Evolutionary conservation across 495 filamentous ascomycete genomes (phyloP).

Genomic region (Aspergillus bridgeri): DNA sequence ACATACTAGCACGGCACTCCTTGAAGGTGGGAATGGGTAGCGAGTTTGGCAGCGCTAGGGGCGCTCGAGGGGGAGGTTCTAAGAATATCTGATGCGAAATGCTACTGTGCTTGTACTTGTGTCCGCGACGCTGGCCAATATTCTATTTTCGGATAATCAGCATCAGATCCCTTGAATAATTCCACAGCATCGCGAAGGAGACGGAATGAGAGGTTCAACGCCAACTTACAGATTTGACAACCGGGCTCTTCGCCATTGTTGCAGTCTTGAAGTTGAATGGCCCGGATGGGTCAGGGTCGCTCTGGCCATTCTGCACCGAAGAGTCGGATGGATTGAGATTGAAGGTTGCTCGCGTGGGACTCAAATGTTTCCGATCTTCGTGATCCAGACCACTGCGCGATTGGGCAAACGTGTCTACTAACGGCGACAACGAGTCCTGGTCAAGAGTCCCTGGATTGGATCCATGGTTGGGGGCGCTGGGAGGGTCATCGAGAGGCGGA

Average conservation of each 20-base stretch:
- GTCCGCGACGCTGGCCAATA: conserved; percentile 87
- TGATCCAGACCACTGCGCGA: conserved; percentile 20
- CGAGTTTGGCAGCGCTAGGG: conserved; percentile 85
- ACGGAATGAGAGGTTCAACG: neutral
- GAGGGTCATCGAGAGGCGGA: conserved; percentile 58
- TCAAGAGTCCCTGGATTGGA: conserved; percentile 38
- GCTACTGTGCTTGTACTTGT: conserved; percentile 97
- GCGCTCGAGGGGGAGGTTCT: conserved; percentile 84
- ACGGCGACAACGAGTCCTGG: conserved; percentile 61
- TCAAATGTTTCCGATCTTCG: conserved; percentile 32
- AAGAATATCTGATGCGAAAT: conserved; percentile 97
- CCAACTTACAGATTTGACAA: conserved; percentile 69
- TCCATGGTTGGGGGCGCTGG: conserved; percentile 11
- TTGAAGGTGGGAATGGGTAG: conserved; percentile 87
- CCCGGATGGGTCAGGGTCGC: conserved; percentile 37
- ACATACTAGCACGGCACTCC: conserved; percentile 83
- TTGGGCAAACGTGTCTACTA: conserved; percentile 48
- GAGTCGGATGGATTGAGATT: conserved; percentile 36
- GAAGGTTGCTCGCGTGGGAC: conserved; percentile 40
- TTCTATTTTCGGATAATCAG: conserved; percentile 45
- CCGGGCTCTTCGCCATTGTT: conserved; percentile 68
- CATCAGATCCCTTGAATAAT: conserved; percentile 2
- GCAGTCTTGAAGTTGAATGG: conserved; percentile 96
- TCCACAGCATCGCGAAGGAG: neutral
- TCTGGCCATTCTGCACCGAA: conserved; percentile 38